phyloP scores from a whole-genome alignment of 108 stramenopile genomes.

The Cylindrotheca closterium region DNA sequence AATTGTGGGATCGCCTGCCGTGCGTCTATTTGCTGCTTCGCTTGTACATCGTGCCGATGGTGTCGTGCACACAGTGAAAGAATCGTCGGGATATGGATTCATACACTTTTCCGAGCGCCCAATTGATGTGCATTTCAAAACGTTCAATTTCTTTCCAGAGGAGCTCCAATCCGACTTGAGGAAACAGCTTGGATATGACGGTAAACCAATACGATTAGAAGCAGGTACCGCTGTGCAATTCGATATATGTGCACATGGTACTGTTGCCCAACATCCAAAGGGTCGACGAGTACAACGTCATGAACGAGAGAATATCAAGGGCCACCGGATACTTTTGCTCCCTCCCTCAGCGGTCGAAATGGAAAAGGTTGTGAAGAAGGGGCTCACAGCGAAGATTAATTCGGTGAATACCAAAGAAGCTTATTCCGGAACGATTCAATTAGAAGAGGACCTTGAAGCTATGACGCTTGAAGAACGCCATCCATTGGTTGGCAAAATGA shows the following conservation, averaged over 20 bases:
- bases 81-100: constrained; percentile 69
- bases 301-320: constrained; percentile 73
- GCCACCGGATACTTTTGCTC: constrained; percentile 60
- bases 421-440: constrained; percentile 57
- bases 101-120: constrained; percentile 70
- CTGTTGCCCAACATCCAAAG: constrained; percentile 6
- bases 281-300: constrained; percentile 34
- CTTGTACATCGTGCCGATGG: constrained; percentile 71
- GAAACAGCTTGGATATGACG: constrained; percentile 32
- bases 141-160: constrained; percentile 65
- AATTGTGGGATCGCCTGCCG: constrained; percentile 17
- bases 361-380: constrained; percentile 50
- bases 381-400: constrained; percentile 48
- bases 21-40: constrained; percentile 42
- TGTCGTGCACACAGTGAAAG: constrained; percentile 52
- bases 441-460: constrained; percentile 41
- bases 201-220: constrained; percentile 20
- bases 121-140: constrained; percentile 74
- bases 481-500: constrained; percentile 62
- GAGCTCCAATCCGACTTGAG: constrained; percentile 61
- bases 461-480: constrained; percentile 56
- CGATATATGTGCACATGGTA: constrained; percentile 68
- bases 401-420: constrained; percentile 58
- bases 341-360: constrained; percentile 48
- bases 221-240: constrained; percentile 70